Evolutionary conservation across 768 basidiomycete species (phyloP), one percentile per base, ranked within the genome.

Genomic region (Boletus edulis): DNA sequence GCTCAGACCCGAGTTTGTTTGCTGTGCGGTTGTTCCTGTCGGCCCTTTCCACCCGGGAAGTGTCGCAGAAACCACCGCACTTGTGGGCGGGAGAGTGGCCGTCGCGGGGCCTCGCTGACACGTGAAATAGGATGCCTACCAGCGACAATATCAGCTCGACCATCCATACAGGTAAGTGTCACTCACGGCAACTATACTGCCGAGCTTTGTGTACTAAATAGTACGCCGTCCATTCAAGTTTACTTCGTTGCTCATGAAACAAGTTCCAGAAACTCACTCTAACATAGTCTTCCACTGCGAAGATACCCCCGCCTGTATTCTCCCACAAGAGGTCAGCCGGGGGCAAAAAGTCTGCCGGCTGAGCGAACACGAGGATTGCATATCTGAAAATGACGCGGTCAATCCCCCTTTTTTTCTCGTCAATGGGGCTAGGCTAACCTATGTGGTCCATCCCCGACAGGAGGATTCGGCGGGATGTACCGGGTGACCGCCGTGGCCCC

Each of bases 391-490:
- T 27, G 17, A 48, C 20, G 49, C 27, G 44, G 44, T 54, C 41
- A 46, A 41, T 17, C 38, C 24, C 24, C 24, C 24, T 24, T 20
- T 27, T 32, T 8, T n/a, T n/a, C 14, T 11, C 3, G 17, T 29
- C 27, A 5, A 20, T 47, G n/a, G n/a, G n/a, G n/a, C n/a, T 27
- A n/a, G n/a, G 59, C 54, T 68, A 53, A 86, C 86, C 89, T 81
- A 70, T 92, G 91, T 50, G 88, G 77, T 40, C 91, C 89, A 54
- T 81, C 83, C 31, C 88, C 87, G 27, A 75, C 67, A 18, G 85
- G 73, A 51, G 89, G 90, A 51, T 78, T 80, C 49, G 90, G 90
- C 15, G 88, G 86, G 47, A 83, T 83, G 64, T 91, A 92, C 39
- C 73, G 70, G 11, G 86, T 89, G 60, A 89, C 79, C 35, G 67